Base-by-base conservation (phyloP, 352 stramenopile species). In the Pilasporangium apinafurcum region DNA sequence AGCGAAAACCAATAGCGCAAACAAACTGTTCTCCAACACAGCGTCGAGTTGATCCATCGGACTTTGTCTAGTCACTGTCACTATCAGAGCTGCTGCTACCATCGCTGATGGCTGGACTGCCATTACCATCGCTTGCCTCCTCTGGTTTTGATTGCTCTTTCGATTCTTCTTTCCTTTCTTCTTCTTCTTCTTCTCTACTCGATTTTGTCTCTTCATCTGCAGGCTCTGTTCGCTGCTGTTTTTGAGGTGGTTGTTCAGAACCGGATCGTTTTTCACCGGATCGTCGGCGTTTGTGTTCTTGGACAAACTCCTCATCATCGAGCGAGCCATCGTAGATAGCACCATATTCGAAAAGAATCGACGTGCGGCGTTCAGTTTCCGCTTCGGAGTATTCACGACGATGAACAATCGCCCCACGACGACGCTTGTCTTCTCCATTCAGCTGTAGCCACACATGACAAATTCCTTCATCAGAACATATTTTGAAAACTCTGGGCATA, bases 381-480 rank as follows among this genome's bases (percentile, higher is more conserved):
- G 37, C 65, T 44, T 89, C 72, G 9, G 77, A 88, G 51, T 87
- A 92, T 33, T 70, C 60, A 8, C 81, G 73, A 18, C 81, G 78
- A 35, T 84, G 67, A 1, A 92, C 78, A 37, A 92, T 76, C 33
- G 78, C 78, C 20, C 81, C 81, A 34, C 71, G 76, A 7, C 72
- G 81, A 16, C 81, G 78, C 49, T 92, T 90, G 44, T 90, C 78
- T 36, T 92, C 81, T 30, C 74, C 64, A 45, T 55, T 67, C 48
- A 82, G 54, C 71, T 83, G 18, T 35, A 17, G 10, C n/a, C 24
- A 10, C 28, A 38, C 37, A 53, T 36, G 27, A 5, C 16, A 40
- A n/a, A n/a, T n/a, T n/a, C n/a, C n/a, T n/a, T n/a, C n/a, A n/a
- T n/a, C n/a, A n/a, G n/a, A n/a, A n/a, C n/a, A n/a, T n/a, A n/a